Conservation (phyloP, 2,329 filamentous ascomycete species). For the Aspergillus carbonarius region DNA sequence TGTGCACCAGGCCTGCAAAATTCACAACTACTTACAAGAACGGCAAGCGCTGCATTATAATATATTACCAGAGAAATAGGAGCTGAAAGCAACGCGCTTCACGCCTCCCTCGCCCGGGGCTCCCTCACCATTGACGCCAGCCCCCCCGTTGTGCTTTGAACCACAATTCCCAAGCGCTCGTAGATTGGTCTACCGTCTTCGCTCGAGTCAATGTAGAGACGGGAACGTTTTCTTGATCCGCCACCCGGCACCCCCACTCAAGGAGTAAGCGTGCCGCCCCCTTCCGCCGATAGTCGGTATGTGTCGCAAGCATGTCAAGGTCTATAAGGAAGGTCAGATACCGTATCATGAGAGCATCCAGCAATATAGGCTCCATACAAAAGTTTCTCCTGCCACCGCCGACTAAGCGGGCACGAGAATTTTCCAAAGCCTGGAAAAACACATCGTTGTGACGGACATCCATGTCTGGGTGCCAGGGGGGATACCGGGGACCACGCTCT, state of each 20-base stretch:
- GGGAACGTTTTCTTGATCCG: not conserved
- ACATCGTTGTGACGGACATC: conserved; percentile 14
- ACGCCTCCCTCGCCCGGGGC: not conserved
- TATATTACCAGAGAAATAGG: too few relatives aligned
- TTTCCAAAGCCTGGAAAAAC: conserved; percentile 23
- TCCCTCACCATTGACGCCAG: not conserved
- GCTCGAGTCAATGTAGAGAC: conserved; percentile 12
- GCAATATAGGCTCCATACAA: conserved; percentile 15
- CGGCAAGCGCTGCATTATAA: not conserved
- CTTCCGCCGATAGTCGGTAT: conserved; percentile 8
- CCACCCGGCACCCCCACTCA: conserved; percentile 2
- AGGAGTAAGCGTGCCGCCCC: conserved; percentile 5
- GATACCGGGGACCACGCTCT: conserved; percentile 27
- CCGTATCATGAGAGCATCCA: not conserved
- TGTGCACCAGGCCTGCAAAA: too few relatives aligned
- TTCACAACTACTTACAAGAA: too few relatives aligned
- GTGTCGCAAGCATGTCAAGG: conserved; percentile 2
- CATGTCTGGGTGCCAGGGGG: conserved; percentile 27
- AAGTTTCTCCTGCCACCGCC: conserved; percentile 25
- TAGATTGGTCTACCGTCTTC: conserved; percentile 10
- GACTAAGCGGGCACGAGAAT: conserved; percentile 22
- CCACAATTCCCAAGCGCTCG: conserved; percentile 20
- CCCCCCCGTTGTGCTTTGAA: not conserved
- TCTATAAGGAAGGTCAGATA: not conserved
- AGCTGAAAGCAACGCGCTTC: not conserved